phyloP scores from a whole-genome alignment of 768 basidiomycete genomes.

The Porphyrellus cyaneotinctus region DNA sequence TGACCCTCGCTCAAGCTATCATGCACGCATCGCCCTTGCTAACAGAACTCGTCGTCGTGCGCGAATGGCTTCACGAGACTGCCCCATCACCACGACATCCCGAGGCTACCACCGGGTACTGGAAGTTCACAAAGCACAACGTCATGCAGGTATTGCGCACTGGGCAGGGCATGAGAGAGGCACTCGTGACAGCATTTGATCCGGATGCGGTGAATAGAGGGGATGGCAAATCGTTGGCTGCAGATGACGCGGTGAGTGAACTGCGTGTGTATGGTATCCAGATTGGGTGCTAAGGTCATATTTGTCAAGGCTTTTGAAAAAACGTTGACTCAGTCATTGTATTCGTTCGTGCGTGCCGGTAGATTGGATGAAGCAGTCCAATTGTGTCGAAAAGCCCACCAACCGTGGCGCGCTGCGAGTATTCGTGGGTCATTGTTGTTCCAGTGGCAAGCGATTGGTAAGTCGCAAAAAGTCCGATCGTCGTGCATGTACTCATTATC shows the following conservation, averaged over 20 bases:
- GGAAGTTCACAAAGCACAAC: conserved; percentile 75
- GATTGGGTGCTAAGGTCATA: background rate
- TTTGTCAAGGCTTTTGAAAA: conserved; percentile 70
- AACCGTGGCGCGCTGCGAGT: conserved; percentile 90
- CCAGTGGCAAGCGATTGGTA: conserved; percentile 69
- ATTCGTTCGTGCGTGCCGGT: conserved; percentile 81
- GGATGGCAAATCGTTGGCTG: conserved; percentile 56
- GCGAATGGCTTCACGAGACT: conserved; percentile 86
- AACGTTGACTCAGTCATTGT: conserved; percentile 69
- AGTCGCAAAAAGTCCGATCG: conserved; percentile 18
- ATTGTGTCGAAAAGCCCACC: conserved; percentile 74
- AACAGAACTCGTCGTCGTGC: conserved; percentile 71
- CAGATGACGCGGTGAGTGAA: conserved; percentile 70
- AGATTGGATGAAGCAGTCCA: conserved; percentile 80
- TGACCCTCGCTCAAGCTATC: conserved; percentile 69
- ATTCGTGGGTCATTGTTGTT: conserved; percentile 81
- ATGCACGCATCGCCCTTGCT: conserved; percentile 65
- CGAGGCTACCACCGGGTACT: conserved; percentile 78
- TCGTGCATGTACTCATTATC: conserved; percentile 32
- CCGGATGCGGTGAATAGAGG: conserved; percentile 70
- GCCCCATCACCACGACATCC: conserved; percentile 57
- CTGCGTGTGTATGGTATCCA: background rate
- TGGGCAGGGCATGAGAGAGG: conserved; percentile 42
- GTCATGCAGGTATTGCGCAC: conserved; percentile 62
- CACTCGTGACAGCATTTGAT: conserved; percentile 66